Percentiles rank a stretch among this genome's conserved stretches.
phyloP scores from a whole-genome alignment of 495 filamentous ascomycete species.

The Penicillium mononematosum region DNA sequence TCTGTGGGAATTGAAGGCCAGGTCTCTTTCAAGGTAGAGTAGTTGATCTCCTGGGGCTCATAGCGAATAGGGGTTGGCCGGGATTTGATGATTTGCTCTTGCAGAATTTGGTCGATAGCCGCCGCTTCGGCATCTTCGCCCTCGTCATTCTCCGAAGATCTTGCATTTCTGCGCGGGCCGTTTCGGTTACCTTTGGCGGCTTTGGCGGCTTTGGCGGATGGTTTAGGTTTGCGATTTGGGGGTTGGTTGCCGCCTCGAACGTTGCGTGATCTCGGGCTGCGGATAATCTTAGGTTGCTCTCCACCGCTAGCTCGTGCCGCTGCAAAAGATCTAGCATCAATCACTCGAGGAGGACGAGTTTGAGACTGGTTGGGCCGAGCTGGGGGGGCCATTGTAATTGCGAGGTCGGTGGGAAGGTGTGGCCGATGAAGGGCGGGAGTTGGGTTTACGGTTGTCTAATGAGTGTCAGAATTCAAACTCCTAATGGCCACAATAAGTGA shows the following conservation, averaged over 20 bases:
- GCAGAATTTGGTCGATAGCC: slow-evolving; percentile 35
- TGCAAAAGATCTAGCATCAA: slow-evolving; percentile 46
- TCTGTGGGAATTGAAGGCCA: slow-evolving; percentile 46
- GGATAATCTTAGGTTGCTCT: slow-evolving; percentile 37
- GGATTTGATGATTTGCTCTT: slow-evolving; percentile 31
- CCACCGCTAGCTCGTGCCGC: slow-evolving; percentile 28
- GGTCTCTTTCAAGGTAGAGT: slow-evolving; percentile 36
- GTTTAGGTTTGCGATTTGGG: slow-evolving; percentile 24
- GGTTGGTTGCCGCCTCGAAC: slow-evolving; percentile 19
- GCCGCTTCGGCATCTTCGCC: slow-evolving; percentile 23
- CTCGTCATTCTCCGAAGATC: slow-evolving; percentile 22
- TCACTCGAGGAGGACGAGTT: slow-evolving; percentile 30
- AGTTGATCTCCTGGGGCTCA: slow-evolving; percentile 30
- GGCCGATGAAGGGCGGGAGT: not conserved
- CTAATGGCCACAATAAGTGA: not conserved
- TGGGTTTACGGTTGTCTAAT: slow-evolving; percentile 1
- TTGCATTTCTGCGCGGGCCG: slow-evolving; percentile 9
- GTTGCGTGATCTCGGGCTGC: slow-evolving; percentile 30
- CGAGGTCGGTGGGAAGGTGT: slow-evolving; percentile 17
- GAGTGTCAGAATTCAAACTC: not conserved
- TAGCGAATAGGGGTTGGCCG: slow-evolving; percentile 38
- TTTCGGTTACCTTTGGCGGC: slow-evolving; percentile 13
- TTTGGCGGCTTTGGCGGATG: slow-evolving; percentile 5
- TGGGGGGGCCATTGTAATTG: slow-evolving; percentile 26
- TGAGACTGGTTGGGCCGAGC: slow-evolving; percentile 20